These are phyloP conservation scores for Bifiguratus adelaidae DNA, from an alignment of 192 early-diverging fungal species.

Conservation along the genomic window DNA sequence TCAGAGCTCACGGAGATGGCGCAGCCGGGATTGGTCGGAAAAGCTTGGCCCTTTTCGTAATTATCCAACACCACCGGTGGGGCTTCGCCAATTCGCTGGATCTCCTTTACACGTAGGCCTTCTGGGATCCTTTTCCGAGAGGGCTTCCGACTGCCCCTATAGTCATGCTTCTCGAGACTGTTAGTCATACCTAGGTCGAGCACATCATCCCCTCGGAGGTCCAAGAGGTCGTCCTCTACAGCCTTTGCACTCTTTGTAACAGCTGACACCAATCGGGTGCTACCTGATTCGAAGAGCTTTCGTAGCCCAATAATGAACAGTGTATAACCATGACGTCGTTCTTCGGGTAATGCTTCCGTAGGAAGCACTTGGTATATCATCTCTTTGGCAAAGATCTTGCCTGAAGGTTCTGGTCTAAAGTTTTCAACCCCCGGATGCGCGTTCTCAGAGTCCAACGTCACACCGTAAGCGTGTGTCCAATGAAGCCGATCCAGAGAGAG, in stretches of 20 bases:
- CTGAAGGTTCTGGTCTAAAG: too few species aligned
- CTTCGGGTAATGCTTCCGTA: background rate
- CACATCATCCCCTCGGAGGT: background rate
- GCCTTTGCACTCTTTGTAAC: background rate
- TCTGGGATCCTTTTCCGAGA: too few species aligned
- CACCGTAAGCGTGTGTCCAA: slow-evolving; percentile 6
- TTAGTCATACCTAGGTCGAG: background rate
- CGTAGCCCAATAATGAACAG: slow-evolving; percentile 1
- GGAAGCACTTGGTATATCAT: background rate
- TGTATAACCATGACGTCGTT: background rate
- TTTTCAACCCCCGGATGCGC: background rate
- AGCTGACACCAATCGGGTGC: background rate
- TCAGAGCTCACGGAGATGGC: background rate
- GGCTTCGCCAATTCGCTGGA: background rate
- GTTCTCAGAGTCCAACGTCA: too few species aligned
- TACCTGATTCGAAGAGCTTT: background rate
- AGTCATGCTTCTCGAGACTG: background rate
- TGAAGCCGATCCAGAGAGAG: slow-evolving; percentile 4
- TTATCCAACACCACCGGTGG: background rate
- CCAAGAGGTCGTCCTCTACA: background rate
- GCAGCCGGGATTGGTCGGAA: background rate
- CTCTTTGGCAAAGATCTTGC: slow-evolving; percentile 6
- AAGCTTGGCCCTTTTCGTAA: background rate
- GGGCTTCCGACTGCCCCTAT: too few species aligned
- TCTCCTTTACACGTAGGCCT: too few species aligned